These are phyloP conservation scores for Rhipidocladum racemiflorum DNA, from an alignment of 176 grass and related monocot species.

Conservation along the genomic window DNA sequence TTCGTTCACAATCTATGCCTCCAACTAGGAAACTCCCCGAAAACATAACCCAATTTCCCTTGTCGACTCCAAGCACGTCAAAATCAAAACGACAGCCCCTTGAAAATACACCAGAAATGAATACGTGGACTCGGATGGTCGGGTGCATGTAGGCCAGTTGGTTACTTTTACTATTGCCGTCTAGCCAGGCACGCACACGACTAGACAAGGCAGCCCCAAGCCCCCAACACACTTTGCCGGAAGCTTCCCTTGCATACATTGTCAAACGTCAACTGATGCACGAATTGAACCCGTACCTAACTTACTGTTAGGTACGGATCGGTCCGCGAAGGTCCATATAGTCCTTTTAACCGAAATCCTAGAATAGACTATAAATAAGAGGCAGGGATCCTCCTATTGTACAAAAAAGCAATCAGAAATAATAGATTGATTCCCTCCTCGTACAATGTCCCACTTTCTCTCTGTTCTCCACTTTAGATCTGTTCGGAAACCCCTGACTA, in stretches of 20 bases:
- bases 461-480: no score
- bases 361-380: no score
- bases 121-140: neutral
- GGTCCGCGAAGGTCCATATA: no score
- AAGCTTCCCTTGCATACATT: neutral
- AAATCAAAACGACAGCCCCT: neutral
- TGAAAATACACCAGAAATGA: neutral
- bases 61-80: neutral
- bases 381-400: no score
- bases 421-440: no score
- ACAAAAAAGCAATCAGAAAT: no score
- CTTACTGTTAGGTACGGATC: no score
- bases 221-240: neutral
- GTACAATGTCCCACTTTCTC: no score
- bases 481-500: no score
- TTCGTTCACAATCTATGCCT: no score
- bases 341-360: no score
- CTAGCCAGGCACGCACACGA: neutral
- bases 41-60: neutral
- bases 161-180: neutral
- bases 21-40: neutral
- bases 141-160: neutral
- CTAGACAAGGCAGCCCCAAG: neutral
- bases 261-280: neutral
- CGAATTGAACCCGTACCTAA: slow-evolving; percentile 15